Evolutionary conservation across 257 asterid genomes (phyloP).

Genomic region (Salvia rosmarinus): DNA sequence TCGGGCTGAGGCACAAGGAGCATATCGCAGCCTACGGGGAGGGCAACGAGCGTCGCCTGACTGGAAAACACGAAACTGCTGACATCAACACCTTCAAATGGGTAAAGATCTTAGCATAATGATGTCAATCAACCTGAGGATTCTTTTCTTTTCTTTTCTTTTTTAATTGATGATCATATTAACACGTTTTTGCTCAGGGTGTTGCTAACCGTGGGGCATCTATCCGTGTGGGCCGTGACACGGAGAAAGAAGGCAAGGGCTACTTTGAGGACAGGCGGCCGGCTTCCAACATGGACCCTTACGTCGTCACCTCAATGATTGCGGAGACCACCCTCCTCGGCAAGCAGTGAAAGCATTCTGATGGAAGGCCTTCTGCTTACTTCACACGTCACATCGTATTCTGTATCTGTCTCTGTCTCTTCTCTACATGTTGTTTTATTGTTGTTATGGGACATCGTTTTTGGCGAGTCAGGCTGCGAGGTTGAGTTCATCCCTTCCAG

Average conservation of each 20-base stretch:
- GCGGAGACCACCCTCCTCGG: conserved; percentile 78
- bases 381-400: conserved; percentile 16
- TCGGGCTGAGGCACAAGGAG: conserved; percentile 71
- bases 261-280: conserved; percentile 92
- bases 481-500: conserved; percentile 15
- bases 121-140: neutral
- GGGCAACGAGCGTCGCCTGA: conserved; percentile 89
- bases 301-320: conserved; percentile 78
- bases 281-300: conserved; percentile 93
- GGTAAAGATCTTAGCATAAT: conserved; percentile 44
- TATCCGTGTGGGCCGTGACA: conserved; percentile 82
- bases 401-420: conserved; percentile 11
- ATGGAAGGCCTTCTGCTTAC: neutral
- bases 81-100: conserved; percentile 69
- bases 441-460: neutral
- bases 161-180: neutral
- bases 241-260: conserved; percentile 83
- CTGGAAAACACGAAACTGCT: conserved; percentile 87
- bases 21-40: conserved; percentile 89
- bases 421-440: neutral
- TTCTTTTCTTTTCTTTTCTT: neutral
- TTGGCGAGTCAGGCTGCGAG: neutral
- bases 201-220: conserved; percentile 94
- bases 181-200: conserved; percentile 47
- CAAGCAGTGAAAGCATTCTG: conserved; percentile 56